Evolutionary conservation across 306 rosid species (phyloP).

Genomic region (Cicer arietinum): DNA sequence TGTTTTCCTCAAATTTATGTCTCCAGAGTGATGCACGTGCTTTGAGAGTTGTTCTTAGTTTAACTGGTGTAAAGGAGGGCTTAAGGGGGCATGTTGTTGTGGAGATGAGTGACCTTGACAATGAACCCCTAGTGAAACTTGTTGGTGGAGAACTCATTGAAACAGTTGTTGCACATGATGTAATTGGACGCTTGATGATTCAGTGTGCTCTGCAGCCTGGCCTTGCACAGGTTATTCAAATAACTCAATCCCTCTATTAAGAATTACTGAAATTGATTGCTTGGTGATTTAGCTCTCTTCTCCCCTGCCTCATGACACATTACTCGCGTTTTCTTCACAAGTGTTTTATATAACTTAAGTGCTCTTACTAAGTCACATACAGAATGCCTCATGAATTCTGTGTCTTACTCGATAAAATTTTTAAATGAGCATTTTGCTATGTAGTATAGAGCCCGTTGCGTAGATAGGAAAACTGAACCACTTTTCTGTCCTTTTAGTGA

Average conservation of each 20-base stretch:
- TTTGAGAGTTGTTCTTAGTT: slow-evolving; percentile 96
- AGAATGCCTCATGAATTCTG: slow-evolving; percentile 7
- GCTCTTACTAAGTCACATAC: slow-evolving; percentile 19
- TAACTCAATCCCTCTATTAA: slow-evolving; percentile 34
- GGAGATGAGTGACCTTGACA: slow-evolving; percentile 98
- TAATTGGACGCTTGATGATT: slow-evolving; percentile 97
- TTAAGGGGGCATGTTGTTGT: slow-evolving; percentile 91
- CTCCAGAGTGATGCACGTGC: slow-evolving; percentile 97
- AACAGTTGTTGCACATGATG: slow-evolving; percentile 99
- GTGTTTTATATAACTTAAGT: slow-evolving; percentile 21
- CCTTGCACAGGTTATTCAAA: slow-evolving; percentile 85
- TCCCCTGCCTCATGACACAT: slow-evolving; percentile 9
- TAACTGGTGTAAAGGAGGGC: slow-evolving; percentile 92
- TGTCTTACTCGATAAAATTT: slow-evolving; percentile 4
- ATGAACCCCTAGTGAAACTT: slow-evolving; percentile 95
- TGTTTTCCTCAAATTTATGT: slow-evolving; percentile 38
- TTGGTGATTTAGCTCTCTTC: slow-evolving; percentile 30
- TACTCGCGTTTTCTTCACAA: neutral
- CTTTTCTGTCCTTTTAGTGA: slow-evolving; percentile 24
- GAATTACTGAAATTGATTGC: slow-evolving; percentile 25
- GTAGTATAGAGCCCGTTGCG: slow-evolving; percentile 21
- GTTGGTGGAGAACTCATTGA: slow-evolving; percentile 96
- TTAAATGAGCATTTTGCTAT: slow-evolving; percentile 14
- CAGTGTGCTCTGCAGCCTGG: slow-evolving; percentile 99
- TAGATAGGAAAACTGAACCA: slow-evolving; percentile 22